Percentiles rank a stretch among this genome's conserved stretches.
Conservation (phyloP, 108 stramenopile species). For the Fistulifera solaris region DNA sequence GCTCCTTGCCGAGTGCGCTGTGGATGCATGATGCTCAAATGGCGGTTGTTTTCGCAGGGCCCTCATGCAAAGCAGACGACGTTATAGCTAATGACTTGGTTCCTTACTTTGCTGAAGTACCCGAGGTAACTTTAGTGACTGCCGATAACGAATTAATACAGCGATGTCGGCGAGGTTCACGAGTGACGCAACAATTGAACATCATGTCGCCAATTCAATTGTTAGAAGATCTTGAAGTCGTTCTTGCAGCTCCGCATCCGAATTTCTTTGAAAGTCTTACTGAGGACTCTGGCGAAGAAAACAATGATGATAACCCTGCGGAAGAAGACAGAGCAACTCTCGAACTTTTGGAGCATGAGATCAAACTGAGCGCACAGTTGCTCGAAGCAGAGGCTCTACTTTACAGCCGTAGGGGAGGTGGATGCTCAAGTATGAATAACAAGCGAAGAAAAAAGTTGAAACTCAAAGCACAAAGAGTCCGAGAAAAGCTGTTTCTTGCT, state of each 20-base stretch:
- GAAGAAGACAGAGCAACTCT: neutral
- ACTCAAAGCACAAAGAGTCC: conserved; percentile 3
- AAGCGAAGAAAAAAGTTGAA: conserved; percentile 26
- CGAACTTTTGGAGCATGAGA: conserved; percentile 24
- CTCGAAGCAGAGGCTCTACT: conserved; percentile 12
- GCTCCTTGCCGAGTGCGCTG: conserved; percentile 26
- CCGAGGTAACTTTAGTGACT: conserved; percentile 29
- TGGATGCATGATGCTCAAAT: conserved; percentile 17
- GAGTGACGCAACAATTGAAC: conserved; percentile 21
- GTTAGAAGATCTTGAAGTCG: conserved; percentile 27
- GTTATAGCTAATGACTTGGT: conserved; percentile 45
- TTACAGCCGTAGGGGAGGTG: conserved; percentile 4
- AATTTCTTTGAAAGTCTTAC: neutral
- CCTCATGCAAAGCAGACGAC: conserved; percentile 53
- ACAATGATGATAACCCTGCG: neutral
- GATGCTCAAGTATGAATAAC: conserved; percentile 9
- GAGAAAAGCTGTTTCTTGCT: conserved; percentile 8
- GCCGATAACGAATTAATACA: conserved; percentile 40
- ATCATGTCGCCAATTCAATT: conserved; percentile 19
- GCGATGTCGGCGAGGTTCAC: conserved; percentile 18
- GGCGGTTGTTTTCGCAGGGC: conserved; percentile 44
- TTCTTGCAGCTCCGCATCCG: neutral
- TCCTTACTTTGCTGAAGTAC: conserved; percentile 3
- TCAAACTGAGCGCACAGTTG: conserved; percentile 16
- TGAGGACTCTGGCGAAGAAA: neutral